These are phyloP conservation scores for Davidsoniella eucalypti DNA, from an alignment of 2,329 filamentous ascomycete species.

Conservation along the genomic window DNA sequence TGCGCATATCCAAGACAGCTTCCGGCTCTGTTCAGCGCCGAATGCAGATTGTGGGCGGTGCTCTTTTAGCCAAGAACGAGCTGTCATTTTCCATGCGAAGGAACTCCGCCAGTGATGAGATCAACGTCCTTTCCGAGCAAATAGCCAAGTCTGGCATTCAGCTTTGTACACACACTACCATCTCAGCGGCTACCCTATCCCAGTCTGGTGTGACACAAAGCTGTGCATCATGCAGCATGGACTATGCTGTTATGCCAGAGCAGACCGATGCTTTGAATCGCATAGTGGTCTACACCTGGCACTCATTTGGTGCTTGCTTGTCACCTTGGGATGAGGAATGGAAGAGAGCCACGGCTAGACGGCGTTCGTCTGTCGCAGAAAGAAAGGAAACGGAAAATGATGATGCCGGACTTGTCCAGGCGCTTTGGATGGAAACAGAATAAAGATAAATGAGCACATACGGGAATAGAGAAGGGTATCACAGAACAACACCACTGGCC, in stretches of 20 bases:
- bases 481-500: too few relatives aligned
- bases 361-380: background rate
- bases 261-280: background rate
- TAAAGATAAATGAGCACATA: background rate
- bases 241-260: background rate
- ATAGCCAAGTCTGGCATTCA: too few relatives aligned
- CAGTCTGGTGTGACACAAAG: background rate
- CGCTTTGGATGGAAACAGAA: background rate
- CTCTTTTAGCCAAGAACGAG: too few relatives aligned
- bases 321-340: conserved; percentile 6
- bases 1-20: too few relatives aligned
- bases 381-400: background rate
- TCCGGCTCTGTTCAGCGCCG: too few relatives aligned
- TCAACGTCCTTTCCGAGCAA: too few relatives aligned
- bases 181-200: background rate
- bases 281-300: conserved; percentile 1
- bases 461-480: too few relatives aligned
- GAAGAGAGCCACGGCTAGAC: conserved; percentile 1
- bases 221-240: conserved; percentile 1
- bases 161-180: too few relatives aligned
- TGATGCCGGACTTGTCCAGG: conserved; percentile 2
- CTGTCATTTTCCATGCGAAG: too few relatives aligned
- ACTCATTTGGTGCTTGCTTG: conserved; percentile 5
- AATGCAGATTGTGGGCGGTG: too few relatives aligned
- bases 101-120: too few relatives aligned